Conservation (phyloP, 2,329 filamentous ascomycete genomes). For the Curvularia lunata region DNA sequence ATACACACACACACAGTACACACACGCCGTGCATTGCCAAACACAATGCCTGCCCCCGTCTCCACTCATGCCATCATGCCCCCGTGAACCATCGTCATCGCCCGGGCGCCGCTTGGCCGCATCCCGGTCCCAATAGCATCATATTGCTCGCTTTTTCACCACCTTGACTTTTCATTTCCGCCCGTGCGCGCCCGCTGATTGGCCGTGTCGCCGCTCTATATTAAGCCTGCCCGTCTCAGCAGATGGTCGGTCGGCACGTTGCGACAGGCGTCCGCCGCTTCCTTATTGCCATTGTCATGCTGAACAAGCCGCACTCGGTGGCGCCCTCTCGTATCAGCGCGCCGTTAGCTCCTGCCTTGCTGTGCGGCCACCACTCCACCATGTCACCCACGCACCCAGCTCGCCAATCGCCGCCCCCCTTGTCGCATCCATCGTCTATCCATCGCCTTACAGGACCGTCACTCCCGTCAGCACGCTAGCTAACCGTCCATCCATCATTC, state of each 20-base stretch:
- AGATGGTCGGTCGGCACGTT: conserved; percentile 27
- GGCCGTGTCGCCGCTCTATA: conserved; percentile 33
- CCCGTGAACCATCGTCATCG: conserved; percentile 1
- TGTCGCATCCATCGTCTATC: neutral
- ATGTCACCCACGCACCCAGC: neutral
- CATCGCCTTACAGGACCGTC: neutral
- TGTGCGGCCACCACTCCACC: neutral
- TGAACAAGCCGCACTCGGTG: too few species aligned
- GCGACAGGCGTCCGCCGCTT: conserved; percentile 17
- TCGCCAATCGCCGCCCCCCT: neutral
- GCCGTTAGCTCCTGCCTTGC: neutral
- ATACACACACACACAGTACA: too few species aligned
- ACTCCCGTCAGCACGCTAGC: neutral
- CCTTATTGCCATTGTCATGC: neutral
- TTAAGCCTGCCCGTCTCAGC: conserved; percentile 28
- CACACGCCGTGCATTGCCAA: neutral
- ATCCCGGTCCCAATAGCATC: conserved; percentile 22
- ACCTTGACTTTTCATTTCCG: conserved; percentile 16
- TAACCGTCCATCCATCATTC: neutral
- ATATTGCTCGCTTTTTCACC: conserved; percentile 10
- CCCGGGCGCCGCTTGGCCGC: neutral
- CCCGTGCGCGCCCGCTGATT: conserved; percentile 26
- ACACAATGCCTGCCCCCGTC: neutral
- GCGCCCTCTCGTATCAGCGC: neutral
- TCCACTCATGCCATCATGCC: neutral